phyloP scores from a whole-genome alignment of 2,329 filamentous ascomycete species.

The Colletotrichum sp. region DNA sequence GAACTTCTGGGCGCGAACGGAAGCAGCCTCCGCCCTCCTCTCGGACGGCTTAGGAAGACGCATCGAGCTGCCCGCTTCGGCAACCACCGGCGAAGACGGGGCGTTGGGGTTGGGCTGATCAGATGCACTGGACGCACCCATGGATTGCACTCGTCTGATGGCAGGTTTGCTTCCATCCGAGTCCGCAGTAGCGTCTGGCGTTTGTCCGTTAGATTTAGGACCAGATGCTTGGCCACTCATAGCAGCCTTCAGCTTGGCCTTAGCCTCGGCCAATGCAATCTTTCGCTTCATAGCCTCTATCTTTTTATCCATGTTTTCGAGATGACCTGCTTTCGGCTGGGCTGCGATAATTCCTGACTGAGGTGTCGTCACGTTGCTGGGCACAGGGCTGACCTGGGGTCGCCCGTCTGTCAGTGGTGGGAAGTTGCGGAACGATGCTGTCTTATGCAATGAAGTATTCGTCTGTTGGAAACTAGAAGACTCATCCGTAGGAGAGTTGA shows the following conservation, averaged over 20 bases:
- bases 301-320: slow-evolving; percentile 57
- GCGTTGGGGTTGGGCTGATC: slow-evolving; percentile 23
- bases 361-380: slow-evolving; percentile 37
- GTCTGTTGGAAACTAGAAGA: slow-evolving; percentile 35
- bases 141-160: slow-evolving; percentile 21
- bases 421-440: slow-evolving; percentile 46
- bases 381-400: slow-evolving; percentile 43
- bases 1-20: slow-evolving; percentile 27
- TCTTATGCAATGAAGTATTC: slow-evolving; percentile 34
- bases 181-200: slow-evolving; percentile 8
- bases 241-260: slow-evolving; percentile 45
- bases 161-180: slow-evolving; percentile 17
- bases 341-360: slow-evolving; percentile 35
- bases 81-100: slow-evolving; percentile 27
- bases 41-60: slow-evolving; percentile 29
- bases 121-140: slow-evolving; percentile 19
- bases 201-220: slow-evolving; percentile 6
- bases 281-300: slow-evolving; percentile 65
- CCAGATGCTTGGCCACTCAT: slow-evolving; percentile 4
- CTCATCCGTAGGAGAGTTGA: slow-evolving; percentile 58
- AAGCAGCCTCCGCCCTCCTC: not conserved
- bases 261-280: slow-evolving; percentile 64
- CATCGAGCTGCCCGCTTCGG: slow-evolving; percentile 24
- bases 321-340: slow-evolving; percentile 38
- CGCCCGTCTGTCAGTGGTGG: slow-evolving; percentile 47